phyloP scores from a whole-genome alignment of 192 early-diverging fungal genomes.

The Spizellomyces sp. region DNA sequence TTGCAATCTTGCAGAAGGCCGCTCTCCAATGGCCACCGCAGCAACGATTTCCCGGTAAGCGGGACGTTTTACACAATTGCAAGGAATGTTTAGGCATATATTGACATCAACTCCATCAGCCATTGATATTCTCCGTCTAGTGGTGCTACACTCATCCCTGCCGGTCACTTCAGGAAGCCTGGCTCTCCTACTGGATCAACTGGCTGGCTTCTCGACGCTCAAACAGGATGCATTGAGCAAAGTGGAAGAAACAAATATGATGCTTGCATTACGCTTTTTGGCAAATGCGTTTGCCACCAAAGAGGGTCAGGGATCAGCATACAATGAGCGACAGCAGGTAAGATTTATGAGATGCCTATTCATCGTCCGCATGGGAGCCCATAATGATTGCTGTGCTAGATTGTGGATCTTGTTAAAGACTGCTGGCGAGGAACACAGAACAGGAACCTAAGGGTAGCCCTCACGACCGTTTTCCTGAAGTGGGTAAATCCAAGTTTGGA shows the following conservation, averaged over 20 bases:
- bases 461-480: constrained; percentile 48
- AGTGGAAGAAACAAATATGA: constrained; percentile 68
- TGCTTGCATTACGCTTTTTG: constrained; percentile 73
- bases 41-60: constrained; percentile 70
- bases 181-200: constrained; percentile 14
- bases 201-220: constrained; percentile 24
- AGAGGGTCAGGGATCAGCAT: constrained; percentile 43
- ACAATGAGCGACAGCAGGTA: constrained; percentile 39
- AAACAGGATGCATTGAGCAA: constrained; percentile 33
- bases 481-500: constrained; percentile 13
- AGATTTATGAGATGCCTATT: not conserved
- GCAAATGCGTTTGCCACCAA: constrained; percentile 71
- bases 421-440: constrained; percentile 24
- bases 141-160: constrained; percentile 53
- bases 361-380: not conserved
- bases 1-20: constrained; percentile 52
- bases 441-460: constrained; percentile 46
- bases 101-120: constrained; percentile 16
- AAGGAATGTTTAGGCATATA: not conserved
- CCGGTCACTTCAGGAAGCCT: constrained; percentile 9
- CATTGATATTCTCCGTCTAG: constrained; percentile 81
- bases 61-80: not conserved
- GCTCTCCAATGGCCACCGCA: constrained; percentile 69
- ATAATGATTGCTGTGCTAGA: constrained; percentile 16
- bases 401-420: constrained; percentile 32